A percentile compares a stretch with the other conserved stretches of the same genome.
Conservation (phyloP, 208 protist genomes). For the Acanthamoeba polyphaga region DNA sequence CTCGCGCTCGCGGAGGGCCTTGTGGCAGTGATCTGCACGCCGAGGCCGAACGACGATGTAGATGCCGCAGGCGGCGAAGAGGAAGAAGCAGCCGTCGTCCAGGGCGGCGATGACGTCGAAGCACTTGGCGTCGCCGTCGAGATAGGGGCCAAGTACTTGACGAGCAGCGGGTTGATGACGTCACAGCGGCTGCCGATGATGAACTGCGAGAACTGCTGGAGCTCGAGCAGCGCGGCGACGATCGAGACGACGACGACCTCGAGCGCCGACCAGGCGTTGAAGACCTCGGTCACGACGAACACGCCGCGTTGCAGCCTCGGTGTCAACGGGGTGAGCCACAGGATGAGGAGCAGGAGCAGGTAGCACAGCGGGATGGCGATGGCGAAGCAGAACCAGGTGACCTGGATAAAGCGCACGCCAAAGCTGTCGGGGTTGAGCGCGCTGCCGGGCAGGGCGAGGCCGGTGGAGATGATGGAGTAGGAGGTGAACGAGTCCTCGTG, state of each 20-base stretch:
- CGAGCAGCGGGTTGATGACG: conserved; percentile 84
- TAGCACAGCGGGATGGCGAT: conserved; percentile 87
- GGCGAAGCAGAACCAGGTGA: conserved; percentile 82
- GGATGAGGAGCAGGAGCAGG: conserved; percentile 80
- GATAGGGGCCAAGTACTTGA: conserved; percentile 71
- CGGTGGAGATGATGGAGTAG: conserved; percentile 80
- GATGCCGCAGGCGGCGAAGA: conserved; percentile 79
- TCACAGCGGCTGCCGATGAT: conserved; percentile 90
- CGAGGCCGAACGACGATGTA: conserved; percentile 67
- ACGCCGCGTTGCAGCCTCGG: conserved; percentile 68
- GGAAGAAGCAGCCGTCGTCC: conserved; percentile 77
- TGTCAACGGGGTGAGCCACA: conserved; percentile 89
- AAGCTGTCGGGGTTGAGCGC: conserved; percentile 39
- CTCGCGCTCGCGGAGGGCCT: conserved; percentile 12
- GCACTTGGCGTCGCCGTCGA: conserved; percentile 77
- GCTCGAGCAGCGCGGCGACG: conserved; percentile 93
- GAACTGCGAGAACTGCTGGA: conserved; percentile 94
- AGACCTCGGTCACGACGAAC: conserved; percentile 86
- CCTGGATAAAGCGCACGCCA: conserved; percentile 80
- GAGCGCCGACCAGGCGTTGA: conserved; percentile 94
- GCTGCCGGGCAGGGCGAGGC: conserved; percentile 60
- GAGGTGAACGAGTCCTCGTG: not conserved
- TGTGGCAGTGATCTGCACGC: conserved; percentile 68
- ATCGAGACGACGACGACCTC: conserved; percentile 94
- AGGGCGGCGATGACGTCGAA: conserved; percentile 84